Evolutionary conservation across 1,284 basidiomycete species (phyloP), one percentile per base, ranked within the genome.

Genomic region (Ceratorhiza oryzae-sativae): DNA sequence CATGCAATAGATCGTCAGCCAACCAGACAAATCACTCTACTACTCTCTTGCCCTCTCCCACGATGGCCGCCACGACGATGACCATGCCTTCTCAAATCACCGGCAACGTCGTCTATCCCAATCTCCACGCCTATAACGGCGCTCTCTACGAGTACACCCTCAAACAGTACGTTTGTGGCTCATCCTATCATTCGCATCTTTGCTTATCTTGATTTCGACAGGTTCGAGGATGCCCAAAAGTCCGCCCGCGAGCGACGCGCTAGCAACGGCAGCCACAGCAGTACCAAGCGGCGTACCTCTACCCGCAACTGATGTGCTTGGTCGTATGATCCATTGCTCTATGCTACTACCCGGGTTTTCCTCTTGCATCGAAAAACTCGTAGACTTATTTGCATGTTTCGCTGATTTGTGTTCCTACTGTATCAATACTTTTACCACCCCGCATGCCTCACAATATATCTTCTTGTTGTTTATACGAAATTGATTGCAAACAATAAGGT

Each of bases 81-180:
- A 36, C 30, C 30, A 65, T 65, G 62, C 62, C 48, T 53, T 65
- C 62, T 36, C 62, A 65, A 9, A 53, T 65, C 25, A 27, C 36
- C 27, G 46, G 48, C 15, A 53, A 12, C 27, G 62, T 65, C 27
- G n/a, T 20, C 23, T 65, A 65, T 42, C 48, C 62, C 15, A 32
- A 30, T 15, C 46, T 65, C 30, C 42, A 53, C 32, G 62, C 62
- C 18, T 65, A 65, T n/a, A 65, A 65, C 25, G n/a, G 12, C 30
- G 62, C 62, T 13, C 32, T 65, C 30, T 65, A 65, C 62, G 30
- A 65, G 34, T 65, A 65, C 34, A 65, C 62, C 46, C 62, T 12
- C 30, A 65, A 39, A 20, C 62, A 65, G 62, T 65, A 20, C 20
- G 62, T 65, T 25, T n/a, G 2, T 12, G 13, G 25, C n/a, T 5